A percentile compares a stretch with the other conserved stretches of the same genome.
Evolutionary conservation across 768 basidiomycete species (phyloP).

Genomic region (Mycena capillaripes): DNA sequence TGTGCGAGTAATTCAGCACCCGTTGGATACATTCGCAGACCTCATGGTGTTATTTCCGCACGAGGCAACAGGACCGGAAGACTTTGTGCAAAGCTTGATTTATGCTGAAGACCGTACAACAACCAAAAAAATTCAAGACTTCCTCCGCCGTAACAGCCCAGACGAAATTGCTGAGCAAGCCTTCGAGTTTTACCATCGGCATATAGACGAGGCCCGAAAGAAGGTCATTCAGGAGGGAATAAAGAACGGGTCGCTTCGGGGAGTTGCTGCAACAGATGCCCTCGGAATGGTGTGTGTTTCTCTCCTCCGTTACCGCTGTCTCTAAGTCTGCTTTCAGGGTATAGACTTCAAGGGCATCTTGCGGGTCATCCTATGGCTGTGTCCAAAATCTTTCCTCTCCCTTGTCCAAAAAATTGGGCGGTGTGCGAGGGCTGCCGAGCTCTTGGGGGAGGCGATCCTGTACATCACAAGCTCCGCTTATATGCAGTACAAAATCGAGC

Average conservation of each 20-base stretch:
- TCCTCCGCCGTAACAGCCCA: conserved; percentile 7
- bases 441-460: conserved; percentile 7
- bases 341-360: conserved; percentile 12
- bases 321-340: neutral
- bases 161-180: neutral
- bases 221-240: neutral
- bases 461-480: conserved; percentile 11
- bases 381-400: conserved; percentile 7
- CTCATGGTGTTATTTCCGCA: neutral
- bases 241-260: neutral
- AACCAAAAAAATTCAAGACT: conserved; percentile 15
- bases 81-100: conserved; percentile 17
- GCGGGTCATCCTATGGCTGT: conserved; percentile 1
- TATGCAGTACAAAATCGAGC: conserved; percentile 14
- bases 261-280: neutral
- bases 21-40: neutral
- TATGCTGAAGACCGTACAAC: conserved; percentile 9
- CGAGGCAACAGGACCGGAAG: neutral
- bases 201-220: conserved; percentile 9
- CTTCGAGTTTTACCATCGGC: conserved; percentile 28
- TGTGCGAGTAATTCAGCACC: conserved; percentile 25
- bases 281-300: conserved; percentile 5
- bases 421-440: neutral
- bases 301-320: neutral
- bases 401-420: conserved; percentile 18